A percentile compares a stretch with the other conserved stretches of the same genome.
phyloP scores from a whole-genome alignment of 1,139 yeast genomes.

The Saccharomyces uvarum region DNA sequence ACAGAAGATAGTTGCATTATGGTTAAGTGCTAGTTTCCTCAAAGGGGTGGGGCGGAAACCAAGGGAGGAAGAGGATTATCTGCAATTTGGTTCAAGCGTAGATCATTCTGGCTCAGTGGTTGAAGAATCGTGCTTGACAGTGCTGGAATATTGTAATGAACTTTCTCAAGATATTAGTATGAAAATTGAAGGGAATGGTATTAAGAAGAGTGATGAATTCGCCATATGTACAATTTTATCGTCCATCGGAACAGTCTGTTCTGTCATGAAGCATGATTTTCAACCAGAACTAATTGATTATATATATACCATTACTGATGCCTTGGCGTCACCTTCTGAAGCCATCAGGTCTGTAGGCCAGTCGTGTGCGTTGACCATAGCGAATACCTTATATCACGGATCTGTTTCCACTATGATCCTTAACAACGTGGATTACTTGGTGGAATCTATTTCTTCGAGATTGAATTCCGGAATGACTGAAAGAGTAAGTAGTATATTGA shows the following conservation, averaged over 20 bases:
- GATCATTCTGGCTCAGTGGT: background rate
- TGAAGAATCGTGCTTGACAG: background rate
- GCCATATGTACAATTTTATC: slow-evolving; percentile 27
- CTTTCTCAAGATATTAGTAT: slow-evolving; percentile 22
- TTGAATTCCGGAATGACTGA: slow-evolving; percentile 70
- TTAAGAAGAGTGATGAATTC: slow-evolving; percentile 12
- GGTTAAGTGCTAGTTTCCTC: slow-evolving; percentile 7
- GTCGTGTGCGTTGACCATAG: slow-evolving; percentile 39
- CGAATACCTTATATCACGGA: slow-evolving; percentile 49
- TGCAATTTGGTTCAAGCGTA: slow-evolving; percentile 23
- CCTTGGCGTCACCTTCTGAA: slow-evolving; percentile 43
- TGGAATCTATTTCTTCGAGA: slow-evolving; percentile 65
- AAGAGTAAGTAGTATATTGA: slow-evolving; percentile 59
- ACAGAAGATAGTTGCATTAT: background rate
- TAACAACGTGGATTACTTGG: slow-evolving; percentile 70
- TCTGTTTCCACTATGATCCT: slow-evolving; percentile 49
- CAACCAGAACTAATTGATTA: slow-evolving; percentile 45
- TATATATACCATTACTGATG: slow-evolving; percentile 49
- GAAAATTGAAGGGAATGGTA: slow-evolving; percentile 10
- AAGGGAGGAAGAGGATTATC: slow-evolving; percentile 20
- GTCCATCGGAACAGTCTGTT: slow-evolving; percentile 37
- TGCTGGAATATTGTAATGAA: slow-evolving; percentile 25
- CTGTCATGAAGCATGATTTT: slow-evolving; percentile 37
- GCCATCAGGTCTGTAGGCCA: slow-evolving; percentile 42
- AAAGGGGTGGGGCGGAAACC: slow-evolving; percentile 8